Percentiles rank a stretch among this genome's conserved stretches.
Conservation (phyloP, 495 filamentous ascomycete species). For the Talaromyces stipitatus region DNA sequence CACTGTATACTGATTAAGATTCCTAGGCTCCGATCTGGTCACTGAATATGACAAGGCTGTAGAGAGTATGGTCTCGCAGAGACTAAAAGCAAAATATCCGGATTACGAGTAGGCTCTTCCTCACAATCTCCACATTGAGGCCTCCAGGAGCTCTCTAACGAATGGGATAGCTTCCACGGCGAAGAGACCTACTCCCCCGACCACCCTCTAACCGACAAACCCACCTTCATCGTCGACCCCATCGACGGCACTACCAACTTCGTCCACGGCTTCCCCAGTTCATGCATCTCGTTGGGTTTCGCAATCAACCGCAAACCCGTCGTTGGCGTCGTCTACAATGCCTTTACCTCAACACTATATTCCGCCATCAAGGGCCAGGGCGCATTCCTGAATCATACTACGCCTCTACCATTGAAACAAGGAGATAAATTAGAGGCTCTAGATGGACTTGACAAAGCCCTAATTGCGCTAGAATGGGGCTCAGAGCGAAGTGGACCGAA, state of each 20-base stretch:
- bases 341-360: conserved; percentile 60
- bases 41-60: conserved; percentile 83
- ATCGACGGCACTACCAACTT: conserved; percentile 91
- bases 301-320: conserved; percentile 52
- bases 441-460: conserved; percentile 47
- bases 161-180: conserved; percentile 52
- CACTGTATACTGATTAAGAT: neutral
- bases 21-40: conserved; percentile 69
- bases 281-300: conserved; percentile 78
- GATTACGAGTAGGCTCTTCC: conserved; percentile 40
- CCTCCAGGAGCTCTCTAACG: neutral
- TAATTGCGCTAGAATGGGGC: conserved; percentile 77
- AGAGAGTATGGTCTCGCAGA: conserved; percentile 62
- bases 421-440: conserved; percentile 42
- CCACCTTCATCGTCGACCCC: conserved; percentile 85
- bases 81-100: conserved; percentile 58
- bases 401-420: conserved; percentile 48
- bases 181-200: conserved; percentile 78
- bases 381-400: conserved; percentile 48
- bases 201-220: conserved; percentile 52
- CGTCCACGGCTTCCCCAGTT: conserved; percentile 71
- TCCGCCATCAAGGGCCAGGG: conserved; percentile 64
- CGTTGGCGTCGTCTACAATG: conserved; percentile 83
- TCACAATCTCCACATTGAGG: neutral
- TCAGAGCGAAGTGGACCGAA: conserved; percentile 65